Evolutionary conservation across 2,329 filamentous ascomycete genomes (phyloP).

Genomic region (Aspergillus eucalypticola): DNA sequence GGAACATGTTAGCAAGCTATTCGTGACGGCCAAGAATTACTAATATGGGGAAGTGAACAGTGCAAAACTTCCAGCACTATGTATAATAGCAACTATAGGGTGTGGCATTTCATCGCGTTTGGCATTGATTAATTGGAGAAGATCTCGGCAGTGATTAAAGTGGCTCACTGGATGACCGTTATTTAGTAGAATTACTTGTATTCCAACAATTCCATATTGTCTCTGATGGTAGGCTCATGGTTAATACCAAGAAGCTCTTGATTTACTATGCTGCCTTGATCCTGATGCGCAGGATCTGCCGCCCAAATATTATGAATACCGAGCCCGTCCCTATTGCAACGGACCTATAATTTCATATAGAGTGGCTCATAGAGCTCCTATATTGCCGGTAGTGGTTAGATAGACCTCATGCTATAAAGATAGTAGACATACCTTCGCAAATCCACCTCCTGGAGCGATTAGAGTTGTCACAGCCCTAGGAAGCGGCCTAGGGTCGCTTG

Average conservation of each 20-base stretch:
- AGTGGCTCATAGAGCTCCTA: not conserved
- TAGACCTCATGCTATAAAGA: too few species aligned
- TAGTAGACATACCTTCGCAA: too few species aligned
- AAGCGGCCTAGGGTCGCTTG: too few species aligned
- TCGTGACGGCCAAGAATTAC: too few species aligned
- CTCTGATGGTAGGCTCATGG: not conserved
- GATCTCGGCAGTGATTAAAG: slow-evolving; percentile 76
- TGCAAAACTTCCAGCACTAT: slow-evolving; percentile 75
- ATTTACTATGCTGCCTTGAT: not conserved
- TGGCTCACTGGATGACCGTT: slow-evolving; percentile 49
- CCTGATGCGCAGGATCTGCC: not conserved
- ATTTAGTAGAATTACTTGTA: too few species aligned
- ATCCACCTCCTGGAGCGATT: too few species aligned
- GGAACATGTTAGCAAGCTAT: too few species aligned
- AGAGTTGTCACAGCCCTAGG: too few species aligned
- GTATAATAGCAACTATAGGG: slow-evolving; percentile 79
- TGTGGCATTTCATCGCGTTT: slow-evolving; percentile 36
- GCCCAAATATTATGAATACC: not conserved
- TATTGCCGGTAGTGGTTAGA: too few species aligned
- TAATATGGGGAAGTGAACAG: slow-evolving; percentile 39
- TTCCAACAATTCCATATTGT: too few species aligned
- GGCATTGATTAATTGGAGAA: slow-evolving; percentile 57
- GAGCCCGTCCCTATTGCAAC: not conserved
- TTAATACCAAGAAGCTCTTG: not conserved
- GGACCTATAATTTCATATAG: not conserved